Conservation (phyloP, 2,329 filamentous ascomycete genomes). For the Clarireedia paspali region DNA sequence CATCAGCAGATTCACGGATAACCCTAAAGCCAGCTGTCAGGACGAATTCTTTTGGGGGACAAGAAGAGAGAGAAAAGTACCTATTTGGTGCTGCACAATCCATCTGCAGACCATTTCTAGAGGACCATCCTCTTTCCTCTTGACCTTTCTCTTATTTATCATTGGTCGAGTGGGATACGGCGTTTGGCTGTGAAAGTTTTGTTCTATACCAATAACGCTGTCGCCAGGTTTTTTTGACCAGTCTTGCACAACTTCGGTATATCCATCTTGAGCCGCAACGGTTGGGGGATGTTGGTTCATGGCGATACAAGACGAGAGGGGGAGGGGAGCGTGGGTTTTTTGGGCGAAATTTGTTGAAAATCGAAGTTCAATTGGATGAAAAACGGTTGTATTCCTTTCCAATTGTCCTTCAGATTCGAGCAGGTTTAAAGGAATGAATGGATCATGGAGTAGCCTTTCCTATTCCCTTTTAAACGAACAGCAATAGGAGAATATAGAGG, state of each 20-base stretch:
- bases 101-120: slow-evolving; percentile 55
- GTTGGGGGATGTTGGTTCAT: slow-evolving; percentile 3
- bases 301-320: background rate
- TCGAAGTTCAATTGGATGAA: slow-evolving; percentile 5
- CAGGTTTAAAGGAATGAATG: slow-evolving; percentile 5
- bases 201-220: slow-evolving; percentile 11
- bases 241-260: slow-evolving; percentile 14
- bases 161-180: slow-evolving; percentile 11
- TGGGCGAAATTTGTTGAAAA: slow-evolving; percentile 2
- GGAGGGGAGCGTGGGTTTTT: background rate
- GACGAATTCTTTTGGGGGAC: background rate
- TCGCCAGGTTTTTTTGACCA: slow-evolving; percentile 17
- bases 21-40: slow-evolving; percentile 42
- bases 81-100: slow-evolving; percentile 73
- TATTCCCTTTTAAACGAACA: background rate
- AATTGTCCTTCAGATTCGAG: slow-evolving; percentile 6
- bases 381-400: slow-evolving; percentile 3
- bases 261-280: slow-evolving; percentile 10
- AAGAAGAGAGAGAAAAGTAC: slow-evolving; percentile 36
- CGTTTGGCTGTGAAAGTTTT: slow-evolving; percentile 12
- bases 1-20: slow-evolving; percentile 78
- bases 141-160: slow-evolving; percentile 39
- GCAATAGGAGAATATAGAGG: background rate
- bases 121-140: slow-evolving; percentile 54
- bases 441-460: slow-evolving; percentile 4